A percentile compares a stretch with the other conserved stretches of the same genome.
These are phyloP conservation scores for Thuja plicata DNA, from an alignment of 83 land plant genomes.

Conservation along the genomic window DNA sequence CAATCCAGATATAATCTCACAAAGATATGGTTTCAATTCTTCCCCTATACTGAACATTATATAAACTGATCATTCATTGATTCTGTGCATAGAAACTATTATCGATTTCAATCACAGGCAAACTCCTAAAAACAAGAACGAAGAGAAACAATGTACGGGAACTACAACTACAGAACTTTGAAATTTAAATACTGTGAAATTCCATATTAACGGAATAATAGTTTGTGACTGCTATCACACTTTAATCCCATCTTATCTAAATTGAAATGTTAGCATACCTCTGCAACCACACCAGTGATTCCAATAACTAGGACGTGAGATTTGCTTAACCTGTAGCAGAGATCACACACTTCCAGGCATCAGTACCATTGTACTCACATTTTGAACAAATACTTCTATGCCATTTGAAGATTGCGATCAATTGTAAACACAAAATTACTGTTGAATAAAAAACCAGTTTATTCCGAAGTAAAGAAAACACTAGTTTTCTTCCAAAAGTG, in stretches of 20 bases:
- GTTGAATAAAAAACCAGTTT: background rate
- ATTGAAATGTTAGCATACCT: conserved; percentile 43
- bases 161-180: background rate
- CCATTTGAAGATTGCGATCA: background rate
- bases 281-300: conserved; percentile 73
- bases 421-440: background rate
- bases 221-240: background rate
- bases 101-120: background rate
- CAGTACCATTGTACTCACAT: background rate
- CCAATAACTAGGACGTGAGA: conserved; percentile 84
- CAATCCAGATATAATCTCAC: background rate
- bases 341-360: background rate
- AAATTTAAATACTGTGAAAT: background rate
- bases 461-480: background rate
- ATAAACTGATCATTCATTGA: background rate
- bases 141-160: background rate
- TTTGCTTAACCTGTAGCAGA: conserved; percentile 73
- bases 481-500: background rate
- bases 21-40: background rate
- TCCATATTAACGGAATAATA: background rate
- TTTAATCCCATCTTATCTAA: background rate
- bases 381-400: background rate
- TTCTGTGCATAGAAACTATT: background rate
- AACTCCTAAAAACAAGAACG: background rate
- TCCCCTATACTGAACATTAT: background rate